Base-by-base conservation (phyloP, 2,329 filamentous ascomycete species). In the Microsporum audouinii region DNA sequence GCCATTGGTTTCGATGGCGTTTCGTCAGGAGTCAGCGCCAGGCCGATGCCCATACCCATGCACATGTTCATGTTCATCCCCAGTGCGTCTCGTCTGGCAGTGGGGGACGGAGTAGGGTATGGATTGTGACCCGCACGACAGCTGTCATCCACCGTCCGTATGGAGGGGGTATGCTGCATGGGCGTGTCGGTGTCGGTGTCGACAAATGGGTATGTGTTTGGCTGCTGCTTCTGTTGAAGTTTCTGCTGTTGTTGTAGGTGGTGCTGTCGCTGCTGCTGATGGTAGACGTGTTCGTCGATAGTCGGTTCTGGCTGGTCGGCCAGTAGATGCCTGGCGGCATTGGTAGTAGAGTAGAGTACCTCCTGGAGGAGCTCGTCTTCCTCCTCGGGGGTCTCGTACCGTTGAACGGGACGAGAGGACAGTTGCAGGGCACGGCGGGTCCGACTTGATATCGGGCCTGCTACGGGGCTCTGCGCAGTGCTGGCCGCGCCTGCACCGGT, bases 341-440 rank as follows among this genome's bases (percentile, higher is more conserved):
- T 84, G 68, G 87, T 86, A 0, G 91, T 88, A 4, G 88, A 89
- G 57, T 85, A 82, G 47, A 96, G 79, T 23, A 86, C 91, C 74
- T 99, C 94, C 67, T 96, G 91, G 7, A 97, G 80, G 7, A 99
- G 81, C 75, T 99, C 94, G 63, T 99, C 94, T 71, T 97, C 92
- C 74, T 99, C 94, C 68, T 95, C 91, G 0, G 94, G 90, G 0
- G 91, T 91, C 70, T 99, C 94, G 71, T 97, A 96, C 64, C 89
- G 87, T 68, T 88, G 87, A 57, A 88, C 84, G 3, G 88, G 88
- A 64, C 90, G 87, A 3, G 80, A 78, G 12, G 89, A 86, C 71
- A 80, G 78, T 63, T 83, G 81, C 55, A 95, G 82, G 10, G 89
- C 87, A 63, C 90, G 83, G 62, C 92, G 82, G 12, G 91, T 94